Evolutionary conservation across 768 basidiomycete genomes (phyloP).

Genomic region (Russula ochroleuca): DNA sequence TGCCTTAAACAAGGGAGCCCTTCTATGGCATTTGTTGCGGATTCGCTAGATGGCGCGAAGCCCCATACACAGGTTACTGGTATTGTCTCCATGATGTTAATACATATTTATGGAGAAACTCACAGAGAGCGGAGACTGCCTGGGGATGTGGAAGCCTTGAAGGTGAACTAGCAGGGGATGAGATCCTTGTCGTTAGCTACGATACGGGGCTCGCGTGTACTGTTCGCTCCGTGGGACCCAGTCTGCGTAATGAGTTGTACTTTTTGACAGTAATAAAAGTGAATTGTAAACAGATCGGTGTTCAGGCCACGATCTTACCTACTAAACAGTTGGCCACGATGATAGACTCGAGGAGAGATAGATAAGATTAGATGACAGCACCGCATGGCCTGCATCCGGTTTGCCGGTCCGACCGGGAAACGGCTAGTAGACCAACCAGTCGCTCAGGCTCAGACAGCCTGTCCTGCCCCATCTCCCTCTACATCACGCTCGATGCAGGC

Average conservation of each 20-base stretch:
- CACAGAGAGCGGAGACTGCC: neutral
- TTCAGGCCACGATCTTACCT: neutral
- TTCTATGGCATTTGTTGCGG: neutral
- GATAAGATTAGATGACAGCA: constrained; percentile 12
- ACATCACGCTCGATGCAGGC: constrained; percentile 22
- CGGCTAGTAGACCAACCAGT: neutral
- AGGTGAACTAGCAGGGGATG: neutral
- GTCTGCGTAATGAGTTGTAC: too few species aligned
- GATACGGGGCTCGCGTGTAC: too few species aligned
- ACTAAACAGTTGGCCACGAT: too few species aligned
- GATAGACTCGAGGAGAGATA: too few species aligned
- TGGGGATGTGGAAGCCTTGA: neutral
- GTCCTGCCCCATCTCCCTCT: constrained; percentile 12
- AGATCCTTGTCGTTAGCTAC: too few species aligned
- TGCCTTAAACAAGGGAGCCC: too few species aligned
- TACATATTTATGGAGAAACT: neutral
- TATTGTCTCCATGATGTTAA: too few species aligned
- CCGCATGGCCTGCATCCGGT: neutral
- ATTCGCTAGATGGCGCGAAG: neutral
- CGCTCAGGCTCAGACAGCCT: neutral
- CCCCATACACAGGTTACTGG: too few species aligned
- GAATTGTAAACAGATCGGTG: too few species aligned
- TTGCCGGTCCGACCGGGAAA: constrained; percentile 3
- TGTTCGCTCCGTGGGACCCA: too few species aligned
- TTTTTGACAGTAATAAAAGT: too few species aligned